Evolutionary conservation across 2,329 filamentous ascomycete species (phyloP).

Genomic region (Penicillium sp.): DNA sequence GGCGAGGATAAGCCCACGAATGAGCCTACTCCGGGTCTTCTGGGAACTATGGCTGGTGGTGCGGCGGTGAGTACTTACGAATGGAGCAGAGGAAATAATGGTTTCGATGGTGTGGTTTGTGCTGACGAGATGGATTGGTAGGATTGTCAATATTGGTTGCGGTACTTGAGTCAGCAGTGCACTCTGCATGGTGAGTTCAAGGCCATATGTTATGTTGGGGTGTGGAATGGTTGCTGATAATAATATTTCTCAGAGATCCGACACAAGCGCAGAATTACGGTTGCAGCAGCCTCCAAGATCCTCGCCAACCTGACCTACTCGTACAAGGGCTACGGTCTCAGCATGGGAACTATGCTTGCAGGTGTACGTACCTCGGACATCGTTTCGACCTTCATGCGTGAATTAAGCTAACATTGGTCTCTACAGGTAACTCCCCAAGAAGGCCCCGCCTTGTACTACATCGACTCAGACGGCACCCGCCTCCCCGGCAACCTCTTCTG

Average conservation of each 20-base stretch:
- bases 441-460: slow-evolving; percentile 97
- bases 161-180: slow-evolving; percentile 98
- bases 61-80: slow-evolving; percentile 69
- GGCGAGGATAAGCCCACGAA: slow-evolving; percentile 45
- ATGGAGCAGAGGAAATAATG: neutral
- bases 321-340: slow-evolving; percentile 98
- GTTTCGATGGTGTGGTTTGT: neutral
- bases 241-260: slow-evolving; percentile 69
- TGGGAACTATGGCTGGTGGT: slow-evolving; percentile 98
- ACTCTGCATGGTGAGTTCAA: slow-evolving; percentile 74
- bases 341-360: slow-evolving; percentile 99
- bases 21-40: slow-evolving; percentile 59
- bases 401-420: slow-evolving; percentile 10
- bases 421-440: slow-evolving; percentile 69
- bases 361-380: slow-evolving; percentile 75
- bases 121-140: slow-evolving; percentile 40
- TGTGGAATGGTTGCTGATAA: slow-evolving; percentile 12
- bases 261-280: slow-evolving; percentile 98
- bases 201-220: neutral
- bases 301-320: slow-evolving; percentile 97
- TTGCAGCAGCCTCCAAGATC: slow-evolving; percentile 97
- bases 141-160: slow-evolving; percentile 99
- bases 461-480: slow-evolving; percentile 94
- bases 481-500: slow-evolving; percentile 96
- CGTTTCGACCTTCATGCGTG: neutral